Conservation (phyloP, 1,284 basidiomycete genomes). For the Microbotryum scabiosae region DNA sequence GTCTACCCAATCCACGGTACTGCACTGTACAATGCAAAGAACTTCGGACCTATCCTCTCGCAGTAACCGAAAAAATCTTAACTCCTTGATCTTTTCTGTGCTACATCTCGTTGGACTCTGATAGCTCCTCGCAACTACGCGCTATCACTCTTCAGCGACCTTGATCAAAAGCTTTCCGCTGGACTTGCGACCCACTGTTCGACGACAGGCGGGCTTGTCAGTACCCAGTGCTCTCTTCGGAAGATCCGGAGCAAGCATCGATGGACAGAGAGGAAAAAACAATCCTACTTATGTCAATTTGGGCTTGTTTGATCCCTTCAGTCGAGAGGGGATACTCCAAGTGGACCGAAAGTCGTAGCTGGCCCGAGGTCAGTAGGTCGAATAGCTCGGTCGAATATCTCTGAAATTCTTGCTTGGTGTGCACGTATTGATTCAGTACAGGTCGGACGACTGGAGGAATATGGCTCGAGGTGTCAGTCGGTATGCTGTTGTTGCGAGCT, state of each 20-base stretch:
- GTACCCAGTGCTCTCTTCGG: no score
- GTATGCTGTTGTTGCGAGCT: neutral
- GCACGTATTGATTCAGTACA: slow-evolving; percentile 47
- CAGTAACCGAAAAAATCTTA: neutral
- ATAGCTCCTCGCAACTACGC: neutral
- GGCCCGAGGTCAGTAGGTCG: slow-evolving; percentile 53
- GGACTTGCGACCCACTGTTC: slow-evolving; percentile 55
- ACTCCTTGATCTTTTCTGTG: neutral
- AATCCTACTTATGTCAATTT: slow-evolving; percentile 56
- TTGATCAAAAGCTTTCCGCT: slow-evolving; percentile 75
- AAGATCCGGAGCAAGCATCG: no score
- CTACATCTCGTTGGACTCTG: neutral
- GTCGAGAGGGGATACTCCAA: slow-evolving; percentile 65
- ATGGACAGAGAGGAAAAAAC: no score
- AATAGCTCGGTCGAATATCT: slow-evolving; percentile 62
- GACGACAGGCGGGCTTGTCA: neutral
- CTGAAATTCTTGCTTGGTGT: slow-evolving; percentile 61
- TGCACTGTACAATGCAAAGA: no score
- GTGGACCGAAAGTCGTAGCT: slow-evolving; percentile 62
- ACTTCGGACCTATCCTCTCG: no score
- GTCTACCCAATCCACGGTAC: no score
- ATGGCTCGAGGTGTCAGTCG: no score
- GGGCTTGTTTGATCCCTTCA: slow-evolving; percentile 68
- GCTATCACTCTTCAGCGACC: slow-evolving; percentile 37
- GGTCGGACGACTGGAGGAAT: slow-evolving; percentile 36